These are phyloP conservation scores for Xylariaceae sp. DNA, from an alignment of 2,329 filamentous ascomycete genomes.

Conservation along the genomic window DNA sequence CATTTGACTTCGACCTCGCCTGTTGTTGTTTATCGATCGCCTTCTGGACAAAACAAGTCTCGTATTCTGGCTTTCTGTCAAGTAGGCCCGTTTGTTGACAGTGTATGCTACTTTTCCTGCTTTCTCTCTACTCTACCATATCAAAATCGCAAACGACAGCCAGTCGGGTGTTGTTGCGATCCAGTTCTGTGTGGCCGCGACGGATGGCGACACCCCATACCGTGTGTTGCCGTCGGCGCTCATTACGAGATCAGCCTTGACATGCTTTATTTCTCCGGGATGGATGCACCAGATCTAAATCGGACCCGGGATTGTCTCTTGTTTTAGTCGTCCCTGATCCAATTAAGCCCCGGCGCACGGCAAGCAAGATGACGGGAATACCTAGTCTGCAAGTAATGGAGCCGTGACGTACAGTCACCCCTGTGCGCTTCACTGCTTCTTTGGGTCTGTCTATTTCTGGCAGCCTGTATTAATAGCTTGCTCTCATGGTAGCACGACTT, in stretches of 20 bases:
- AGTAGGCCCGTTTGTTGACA: neutral
- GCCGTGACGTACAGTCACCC: conserved; percentile 8
- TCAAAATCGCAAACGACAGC: neutral
- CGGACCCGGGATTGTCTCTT: conserved; percentile 13
- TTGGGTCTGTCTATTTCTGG: neutral
- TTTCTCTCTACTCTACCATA: neutral
- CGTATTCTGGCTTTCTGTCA: neutral
- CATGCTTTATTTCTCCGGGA: conserved; percentile 14
- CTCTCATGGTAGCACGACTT: neutral
- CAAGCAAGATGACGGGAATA: conserved; percentile 9
- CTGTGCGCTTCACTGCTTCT: neutral
- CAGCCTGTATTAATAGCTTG: neutral
- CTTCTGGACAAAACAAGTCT: neutral
- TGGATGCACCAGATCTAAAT: conserved; percentile 19
- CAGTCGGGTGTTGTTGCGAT: conserved; percentile 1
- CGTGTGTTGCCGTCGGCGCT: neutral
- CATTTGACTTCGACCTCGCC: conserved; percentile 1
- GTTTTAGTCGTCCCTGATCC: conserved; percentile 25
- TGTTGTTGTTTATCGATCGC: neutral
- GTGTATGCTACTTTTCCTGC: too few species aligned
- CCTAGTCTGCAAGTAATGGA: conserved; percentile 8
- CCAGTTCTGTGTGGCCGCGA: neutral
- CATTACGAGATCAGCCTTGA: conserved; percentile 2
- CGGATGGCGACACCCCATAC: neutral
- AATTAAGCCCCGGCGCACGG: conserved; percentile 21